A percentile compares a stretch with the other conserved stretches of the same genome.
These are phyloP conservation scores for Hericium erinaceus DNA, from an alignment of 768 basidiomycete species.

Conservation along the genomic window DNA sequence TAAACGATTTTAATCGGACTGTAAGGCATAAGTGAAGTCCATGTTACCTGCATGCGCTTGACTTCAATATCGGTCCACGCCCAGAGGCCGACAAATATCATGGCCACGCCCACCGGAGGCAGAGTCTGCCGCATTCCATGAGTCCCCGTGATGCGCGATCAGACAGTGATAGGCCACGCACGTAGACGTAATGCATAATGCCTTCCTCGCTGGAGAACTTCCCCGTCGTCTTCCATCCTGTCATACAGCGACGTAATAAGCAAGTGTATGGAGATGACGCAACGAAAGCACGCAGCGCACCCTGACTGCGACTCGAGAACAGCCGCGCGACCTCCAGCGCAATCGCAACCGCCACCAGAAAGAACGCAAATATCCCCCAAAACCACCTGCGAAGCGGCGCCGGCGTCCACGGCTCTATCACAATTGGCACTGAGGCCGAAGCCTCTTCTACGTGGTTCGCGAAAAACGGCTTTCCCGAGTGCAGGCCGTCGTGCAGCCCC, in stretches of 20 bases:
- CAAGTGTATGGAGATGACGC: no score
- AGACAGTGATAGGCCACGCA: slow-evolving; percentile 18
- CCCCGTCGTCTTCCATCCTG: slow-evolving; percentile 36
- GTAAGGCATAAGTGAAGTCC: background rate
- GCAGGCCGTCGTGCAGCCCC: no score
- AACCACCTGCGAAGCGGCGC: slow-evolving; percentile 37
- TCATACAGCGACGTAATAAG: background rate
- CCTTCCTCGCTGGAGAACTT: slow-evolving; percentile 20
- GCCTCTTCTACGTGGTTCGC: background rate
- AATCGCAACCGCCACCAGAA: slow-evolving; percentile 31
- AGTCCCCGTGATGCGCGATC: background rate
- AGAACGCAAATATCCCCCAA: slow-evolving; percentile 32
- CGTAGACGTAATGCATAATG: slow-evolving; percentile 46
- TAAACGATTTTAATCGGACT: background rate
- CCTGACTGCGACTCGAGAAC: slow-evolving; percentile 36
- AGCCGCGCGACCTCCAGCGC: slow-evolving; percentile 38
- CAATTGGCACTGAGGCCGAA: background rate
- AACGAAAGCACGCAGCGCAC: slow-evolving; percentile 15
- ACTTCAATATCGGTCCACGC: slow-evolving; percentile 50
- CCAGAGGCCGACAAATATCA: slow-evolving; percentile 42
- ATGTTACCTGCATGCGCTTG: slow-evolving; percentile 42
- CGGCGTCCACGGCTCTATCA: slow-evolving; percentile 29
- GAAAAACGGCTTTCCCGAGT: no score
- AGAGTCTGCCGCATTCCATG: slow-evolving; percentile 29
- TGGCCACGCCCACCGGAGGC: slow-evolving; percentile 42